Conservation (phyloP, 306 rosid species). For the Delonix regia region DNA sequence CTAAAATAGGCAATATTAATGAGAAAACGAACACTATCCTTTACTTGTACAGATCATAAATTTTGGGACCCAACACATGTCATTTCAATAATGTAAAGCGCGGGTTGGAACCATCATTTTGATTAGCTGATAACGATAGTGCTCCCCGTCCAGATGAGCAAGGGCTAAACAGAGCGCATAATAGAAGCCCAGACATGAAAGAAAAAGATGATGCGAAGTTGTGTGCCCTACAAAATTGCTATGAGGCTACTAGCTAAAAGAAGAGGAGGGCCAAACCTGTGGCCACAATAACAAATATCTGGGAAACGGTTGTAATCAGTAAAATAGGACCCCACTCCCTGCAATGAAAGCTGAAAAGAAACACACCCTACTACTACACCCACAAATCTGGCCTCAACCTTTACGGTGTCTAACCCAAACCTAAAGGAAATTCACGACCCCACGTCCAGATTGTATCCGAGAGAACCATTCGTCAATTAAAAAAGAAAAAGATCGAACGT, state of each 20-base stretch:
- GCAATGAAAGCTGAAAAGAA: slow-evolving; percentile 18
- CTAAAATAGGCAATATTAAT: no score
- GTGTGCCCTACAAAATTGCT: no score
- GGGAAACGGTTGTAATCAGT: not conserved
- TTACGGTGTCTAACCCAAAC: slow-evolving; percentile 4
- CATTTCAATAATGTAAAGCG: slow-evolving; percentile 1
- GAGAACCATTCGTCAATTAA: slow-evolving; percentile 4
- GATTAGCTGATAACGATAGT: not conserved
- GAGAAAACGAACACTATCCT: not conserved
- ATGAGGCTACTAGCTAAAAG: no score
- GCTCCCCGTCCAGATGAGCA: not conserved
- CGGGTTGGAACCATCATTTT: not conserved
- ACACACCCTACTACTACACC: not conserved
- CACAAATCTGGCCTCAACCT: not conserved
- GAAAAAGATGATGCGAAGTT: not conserved
- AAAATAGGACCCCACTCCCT: not conserved
- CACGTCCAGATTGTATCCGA: slow-evolving; percentile 24
- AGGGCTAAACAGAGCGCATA: not conserved
- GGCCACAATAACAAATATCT: not conserved
- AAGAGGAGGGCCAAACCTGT: no score
- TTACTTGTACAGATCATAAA: not conserved
- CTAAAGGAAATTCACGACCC: slow-evolving; percentile 38
- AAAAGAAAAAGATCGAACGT: slow-evolving; percentile 20
- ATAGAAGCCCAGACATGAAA: not conserved
- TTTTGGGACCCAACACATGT: not conserved